Evolutionary conservation across 352 stramenopile species (phyloP).

Genomic region (Aphanomyces stellatus): DNA sequence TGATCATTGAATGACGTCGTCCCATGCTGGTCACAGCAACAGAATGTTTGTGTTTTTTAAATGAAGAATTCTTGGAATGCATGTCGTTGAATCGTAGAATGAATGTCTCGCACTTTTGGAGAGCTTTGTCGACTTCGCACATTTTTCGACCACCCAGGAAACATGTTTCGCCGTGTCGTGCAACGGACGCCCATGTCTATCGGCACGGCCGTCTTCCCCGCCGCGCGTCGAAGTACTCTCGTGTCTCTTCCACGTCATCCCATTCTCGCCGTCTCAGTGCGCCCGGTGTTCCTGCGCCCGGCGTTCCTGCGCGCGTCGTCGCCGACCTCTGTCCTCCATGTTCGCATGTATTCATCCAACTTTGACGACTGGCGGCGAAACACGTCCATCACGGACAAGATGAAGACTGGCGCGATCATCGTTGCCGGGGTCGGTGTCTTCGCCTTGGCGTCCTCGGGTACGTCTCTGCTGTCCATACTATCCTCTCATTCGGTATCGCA

Average conservation of each 20-base stretch:
- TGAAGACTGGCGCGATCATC: slow-evolving; percentile 5
- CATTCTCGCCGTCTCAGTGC: too few species aligned
- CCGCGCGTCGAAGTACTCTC: too few species aligned
- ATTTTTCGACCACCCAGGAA: too few species aligned
- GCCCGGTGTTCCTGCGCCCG: background rate
- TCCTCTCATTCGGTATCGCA: too few species aligned
- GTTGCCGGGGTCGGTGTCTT: slow-evolving; percentile 8
- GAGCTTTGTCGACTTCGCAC: too few species aligned
- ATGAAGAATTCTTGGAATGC: background rate
- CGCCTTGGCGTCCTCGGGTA: slow-evolving; percentile 2
- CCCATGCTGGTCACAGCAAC: background rate
- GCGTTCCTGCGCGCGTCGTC: background rate
- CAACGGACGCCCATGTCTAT: too few species aligned
- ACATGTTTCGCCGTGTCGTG: too few species aligned
- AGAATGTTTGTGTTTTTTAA: background rate
- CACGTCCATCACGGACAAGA: background rate
- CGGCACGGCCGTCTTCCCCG: too few species aligned
- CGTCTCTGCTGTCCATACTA: background rate
- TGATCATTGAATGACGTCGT: background rate
- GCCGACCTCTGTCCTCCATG: background rate
- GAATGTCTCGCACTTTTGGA: too few species aligned
- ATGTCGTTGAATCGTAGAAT: background rate
- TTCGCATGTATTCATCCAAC: background rate
- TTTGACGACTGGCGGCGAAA: slow-evolving; percentile 16
- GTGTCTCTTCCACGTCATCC: too few species aligned